Base-by-base conservation (phyloP, 2,329 filamentous ascomycete species). In the Cordyceps cateniannulata region DNA sequence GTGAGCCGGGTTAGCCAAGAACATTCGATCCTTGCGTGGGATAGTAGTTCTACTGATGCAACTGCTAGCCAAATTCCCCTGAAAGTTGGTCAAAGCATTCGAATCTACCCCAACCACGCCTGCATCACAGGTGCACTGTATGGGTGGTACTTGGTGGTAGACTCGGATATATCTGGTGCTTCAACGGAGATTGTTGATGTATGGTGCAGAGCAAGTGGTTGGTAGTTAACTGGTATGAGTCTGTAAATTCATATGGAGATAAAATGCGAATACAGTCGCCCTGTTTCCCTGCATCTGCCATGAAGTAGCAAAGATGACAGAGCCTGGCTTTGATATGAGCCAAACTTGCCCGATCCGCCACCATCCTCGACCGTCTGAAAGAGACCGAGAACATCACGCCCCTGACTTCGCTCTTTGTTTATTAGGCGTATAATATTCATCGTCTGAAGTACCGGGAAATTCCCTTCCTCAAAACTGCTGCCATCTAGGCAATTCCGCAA, bases 1-100 rank as follows among this genome's bases (percentile, higher is more conserved):
- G 79, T 88, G 8, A 79, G 78, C 3, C 75, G 83, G 7, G 79
- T 88, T n/a, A 85, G 83, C 59, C 86, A 89, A 65, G 86, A 89
- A 66, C 86, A 88, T 70, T 83, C 81, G 0, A 81, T 87, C 40
- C 65, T 87, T 49, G 75, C 75, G 0, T 86, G 82, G 79, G 73
- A 75, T 42, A 61, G n/a, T n/a, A 56, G 50, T 0, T 68, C 75
- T 48, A 64, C 70, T 1, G 5, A 35, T 0, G 12, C n/a, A 0
- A 3, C 62, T 0, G 54, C 59, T 0, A 14, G 10, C 44, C 56
- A 64, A 1, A 67, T 81, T 10, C 72, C 76, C 2, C 66, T 87
- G 35, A 65, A 72, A 6, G 72, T 87, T 53, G 85, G 70, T 0
- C 66, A 72, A 5, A 65, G 45, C 1, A 63, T 72, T 1, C 70